phyloP scores from a whole-genome alignment of 2,329 filamentous ascomycete species.

The Paracoccidioides brasiliensis region DNA sequence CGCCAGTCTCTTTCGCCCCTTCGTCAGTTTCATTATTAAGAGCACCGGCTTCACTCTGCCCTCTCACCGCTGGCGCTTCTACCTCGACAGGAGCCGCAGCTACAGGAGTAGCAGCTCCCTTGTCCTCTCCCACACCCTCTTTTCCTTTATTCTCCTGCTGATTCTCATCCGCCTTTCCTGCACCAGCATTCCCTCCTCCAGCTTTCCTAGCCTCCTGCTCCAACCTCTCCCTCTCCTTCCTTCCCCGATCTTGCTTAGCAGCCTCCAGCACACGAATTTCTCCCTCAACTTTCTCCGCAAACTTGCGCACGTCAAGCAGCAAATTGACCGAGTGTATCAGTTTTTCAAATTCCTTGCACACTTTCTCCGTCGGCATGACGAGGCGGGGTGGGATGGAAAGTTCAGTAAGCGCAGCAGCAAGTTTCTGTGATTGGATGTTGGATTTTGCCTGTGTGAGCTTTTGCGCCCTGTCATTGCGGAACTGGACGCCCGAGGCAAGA shows the following conservation, averaged over 20 bases:
- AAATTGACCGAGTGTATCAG: constrained; percentile 35
- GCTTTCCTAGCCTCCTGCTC: constrained; percentile 16
- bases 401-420: constrained; percentile 35
- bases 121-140: neutral
- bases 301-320: constrained; percentile 36
- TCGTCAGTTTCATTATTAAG: neutral
- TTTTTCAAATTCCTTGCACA: constrained; percentile 38
- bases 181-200: constrained; percentile 13
- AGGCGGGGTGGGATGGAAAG: constrained; percentile 34
- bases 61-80: neutral
- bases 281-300: constrained; percentile 35
- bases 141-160: constrained; percentile 5
- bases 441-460: constrained; percentile 39
- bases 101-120: neutral
- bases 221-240: constrained; percentile 20
- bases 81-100: neutral
- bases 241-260: constrained; percentile 27
- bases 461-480: constrained; percentile 53
- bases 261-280: constrained; percentile 37
- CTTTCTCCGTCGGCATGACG: constrained; percentile 38
- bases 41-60: neutral
- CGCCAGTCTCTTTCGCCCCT: neutral
- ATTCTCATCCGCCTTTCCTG: constrained; percentile 26
- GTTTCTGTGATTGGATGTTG: constrained; percentile 37
- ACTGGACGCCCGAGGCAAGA: constrained; percentile 71